These are phyloP conservation scores for Brassica cretica DNA, from an alignment of 345 rosid genomes.

Conservation along the genomic window DNA sequence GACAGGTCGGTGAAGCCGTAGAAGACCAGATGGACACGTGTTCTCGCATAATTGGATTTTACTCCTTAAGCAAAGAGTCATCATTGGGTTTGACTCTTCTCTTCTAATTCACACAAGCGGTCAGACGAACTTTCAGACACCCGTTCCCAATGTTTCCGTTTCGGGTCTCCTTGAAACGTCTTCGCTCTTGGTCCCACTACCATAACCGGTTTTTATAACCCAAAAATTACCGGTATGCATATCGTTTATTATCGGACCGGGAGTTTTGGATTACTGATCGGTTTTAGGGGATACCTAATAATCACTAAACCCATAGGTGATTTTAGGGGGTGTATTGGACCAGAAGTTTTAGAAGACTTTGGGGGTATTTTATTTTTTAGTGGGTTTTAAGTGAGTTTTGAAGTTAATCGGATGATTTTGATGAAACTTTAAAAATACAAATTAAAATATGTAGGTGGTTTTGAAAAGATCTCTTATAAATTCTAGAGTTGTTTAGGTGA, in stretches of 20 bases:
- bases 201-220: not conserved
- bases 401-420: too few species aligned
- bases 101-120: constrained; percentile 19
- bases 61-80: constrained; percentile 18
- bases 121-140: constrained; percentile 32
- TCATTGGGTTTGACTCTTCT: constrained; percentile 36
- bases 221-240: not conserved
- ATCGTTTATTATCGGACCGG: not conserved
- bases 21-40: constrained; percentile 11
- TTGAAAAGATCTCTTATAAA: too few species aligned
- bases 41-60: not conserved
- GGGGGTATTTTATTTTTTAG: too few species aligned
- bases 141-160: constrained; percentile 39
- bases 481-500: too few species aligned
- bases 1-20: constrained; percentile 30
- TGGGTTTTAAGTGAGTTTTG: too few species aligned
- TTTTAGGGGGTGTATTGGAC: not conserved
- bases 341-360: too few species aligned
- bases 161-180: constrained; percentile 21
- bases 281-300: not conserved
- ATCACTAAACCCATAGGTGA: not conserved
- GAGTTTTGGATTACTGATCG: not conserved
- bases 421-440: too few species aligned
- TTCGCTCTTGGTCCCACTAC: not conserved
- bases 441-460: too few species aligned